Evolutionary conservation across 306 rosid genomes (phyloP).

Genomic region (Sindora glabra): DNA sequence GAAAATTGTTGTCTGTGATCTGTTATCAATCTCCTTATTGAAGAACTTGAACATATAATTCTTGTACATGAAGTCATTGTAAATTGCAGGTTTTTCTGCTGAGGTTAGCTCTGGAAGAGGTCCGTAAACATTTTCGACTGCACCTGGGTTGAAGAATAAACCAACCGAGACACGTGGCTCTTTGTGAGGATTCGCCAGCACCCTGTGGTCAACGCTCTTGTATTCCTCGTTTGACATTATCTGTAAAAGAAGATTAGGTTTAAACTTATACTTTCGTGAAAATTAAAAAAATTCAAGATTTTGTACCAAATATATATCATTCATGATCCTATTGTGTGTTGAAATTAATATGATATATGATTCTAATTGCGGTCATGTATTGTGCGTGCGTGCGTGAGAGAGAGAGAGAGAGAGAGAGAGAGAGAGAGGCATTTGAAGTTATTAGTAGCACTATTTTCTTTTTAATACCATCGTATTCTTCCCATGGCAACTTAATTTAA

Average conservation of each 20-base stretch:
- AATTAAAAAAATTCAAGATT: no score
- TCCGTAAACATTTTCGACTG: conserved; percentile 42
- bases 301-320: no score
- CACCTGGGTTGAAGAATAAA: conserved; percentile 47
- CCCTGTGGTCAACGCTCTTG: conserved; percentile 71
- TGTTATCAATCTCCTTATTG: conserved; percentile 53
- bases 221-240: conserved; percentile 55
- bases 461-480: no score
- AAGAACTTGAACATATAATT: conserved; percentile 56
- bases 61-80: conserved; percentile 27
- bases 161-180: conserved; percentile 54
- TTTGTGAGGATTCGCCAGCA: conserved; percentile 37
- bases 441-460: no score
- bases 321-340: no score
- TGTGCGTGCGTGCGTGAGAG: no score
- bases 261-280: not conserved
- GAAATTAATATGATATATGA: no score
- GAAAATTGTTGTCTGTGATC: conserved; percentile 50
- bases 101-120: conserved; percentile 69
- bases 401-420: no score
- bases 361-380: no score
- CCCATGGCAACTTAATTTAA: no score
- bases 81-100: conserved; percentile 41
- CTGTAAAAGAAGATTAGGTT: conserved; percentile 14
- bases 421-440: not conserved